These are phyloP conservation scores for Protea cynaroides DNA, from an alignment of 164 flowering plant genomes.

Conservation along the genomic window DNA sequence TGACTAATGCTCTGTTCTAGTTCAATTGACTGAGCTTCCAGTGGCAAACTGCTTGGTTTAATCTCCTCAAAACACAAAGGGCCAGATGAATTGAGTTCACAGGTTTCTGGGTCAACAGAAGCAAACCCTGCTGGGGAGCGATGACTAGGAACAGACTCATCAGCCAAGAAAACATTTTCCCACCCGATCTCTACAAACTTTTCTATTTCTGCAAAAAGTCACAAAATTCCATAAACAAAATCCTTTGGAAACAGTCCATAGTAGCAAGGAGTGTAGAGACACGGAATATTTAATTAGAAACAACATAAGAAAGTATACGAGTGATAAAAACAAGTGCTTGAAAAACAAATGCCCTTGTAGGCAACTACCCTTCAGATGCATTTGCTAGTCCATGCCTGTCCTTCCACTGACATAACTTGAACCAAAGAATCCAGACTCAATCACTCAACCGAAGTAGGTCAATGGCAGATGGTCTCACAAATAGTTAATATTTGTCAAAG, in stretches of 20 bases:
- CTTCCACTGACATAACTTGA: too few species aligned
- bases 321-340: too few species aligned
- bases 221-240: not conserved
- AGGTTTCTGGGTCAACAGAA: slow-evolving; percentile 9
- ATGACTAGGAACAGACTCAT: slow-evolving; percentile 5
- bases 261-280: too few species aligned
- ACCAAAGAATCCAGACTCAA: too few species aligned
- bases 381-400: too few species aligned
- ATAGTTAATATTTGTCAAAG: too few species aligned
- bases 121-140: slow-evolving; percentile 7
- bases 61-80: slow-evolving; percentile 22
- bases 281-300: not conserved
- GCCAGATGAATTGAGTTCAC: slow-evolving; percentile 22
- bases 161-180: slow-evolving; percentile 19
- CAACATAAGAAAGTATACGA: too few species aligned
- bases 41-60: slow-evolving; percentile 11
- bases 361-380: not conserved
- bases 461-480: too few species aligned
- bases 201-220: slow-evolving; percentile 45
- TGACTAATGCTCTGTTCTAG: slow-evolving; percentile 25
- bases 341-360: not conserved
- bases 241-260: too few species aligned
- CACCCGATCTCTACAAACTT: slow-evolving; percentile 52
- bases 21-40: slow-evolving; percentile 27
- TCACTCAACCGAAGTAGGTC: too few species aligned